Evolutionary conservation across 352 stramenopile species (phyloP).

Genomic region (Pythium apleroticum): DNA sequence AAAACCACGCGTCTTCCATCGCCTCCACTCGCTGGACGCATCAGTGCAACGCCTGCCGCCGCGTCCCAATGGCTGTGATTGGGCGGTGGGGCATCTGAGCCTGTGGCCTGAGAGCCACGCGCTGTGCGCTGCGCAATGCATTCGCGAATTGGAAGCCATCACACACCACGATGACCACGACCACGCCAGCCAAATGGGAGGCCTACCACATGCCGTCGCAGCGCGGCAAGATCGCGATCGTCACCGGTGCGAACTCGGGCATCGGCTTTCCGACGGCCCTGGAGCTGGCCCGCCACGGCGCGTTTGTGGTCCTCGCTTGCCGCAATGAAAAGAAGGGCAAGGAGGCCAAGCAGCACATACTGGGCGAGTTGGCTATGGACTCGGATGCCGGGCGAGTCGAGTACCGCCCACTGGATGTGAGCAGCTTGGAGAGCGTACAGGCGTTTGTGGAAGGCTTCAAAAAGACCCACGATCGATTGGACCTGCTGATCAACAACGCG

Average conservation of each 20-base stretch:
- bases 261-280: conserved; percentile 76
- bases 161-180: neutral
- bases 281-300: conserved; percentile 73
- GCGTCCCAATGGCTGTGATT: too few species aligned
- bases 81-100: too few species aligned
- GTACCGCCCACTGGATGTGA: conserved; percentile 29
- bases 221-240: conserved; percentile 58
- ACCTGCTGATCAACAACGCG: conserved; percentile 41
- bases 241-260: conserved; percentile 81
- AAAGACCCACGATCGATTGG: conserved; percentile 12
- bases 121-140: too few species aligned
- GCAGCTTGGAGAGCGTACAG: conserved; percentile 23
- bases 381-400: conserved; percentile 8
- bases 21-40: too few species aligned
- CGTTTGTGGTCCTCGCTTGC: conserved; percentile 54
- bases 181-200: neutral
- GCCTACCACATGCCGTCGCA: conserved; percentile 3
- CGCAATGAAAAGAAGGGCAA: conserved; percentile 35
- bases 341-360: conserved; percentile 35
- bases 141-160: neutral
- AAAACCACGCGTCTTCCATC: too few species aligned
- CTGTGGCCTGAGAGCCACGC: too few species aligned
- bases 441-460: conserved; percentile 27
- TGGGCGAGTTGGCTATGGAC: neutral
- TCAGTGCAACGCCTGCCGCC: too few species aligned